A percentile compares a stretch with the other conserved stretches of the same genome.
These are phyloP conservation scores for Pseudocercospora pini-densiflorae DNA, from an alignment of 2,329 filamentous ascomycete genomes.

Conservation along the genomic window DNA sequence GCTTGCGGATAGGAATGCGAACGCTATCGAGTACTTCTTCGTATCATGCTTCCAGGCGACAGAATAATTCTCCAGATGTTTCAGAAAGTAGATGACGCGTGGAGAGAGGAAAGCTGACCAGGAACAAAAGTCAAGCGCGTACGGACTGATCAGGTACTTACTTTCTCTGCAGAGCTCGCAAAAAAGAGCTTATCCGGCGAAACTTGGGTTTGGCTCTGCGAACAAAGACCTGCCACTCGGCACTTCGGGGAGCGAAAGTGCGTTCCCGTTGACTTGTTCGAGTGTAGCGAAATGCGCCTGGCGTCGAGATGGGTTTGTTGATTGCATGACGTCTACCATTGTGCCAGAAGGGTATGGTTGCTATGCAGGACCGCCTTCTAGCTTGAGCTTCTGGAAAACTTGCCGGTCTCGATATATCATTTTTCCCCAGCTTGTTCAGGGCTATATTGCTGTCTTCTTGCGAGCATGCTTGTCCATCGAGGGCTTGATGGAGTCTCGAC, in stretches of 20 bases:
- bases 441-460: too few species aligned
- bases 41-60: slow-evolving; percentile 4
- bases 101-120: neutral
- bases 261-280: neutral
- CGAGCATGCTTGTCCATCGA: too few species aligned
- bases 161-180: neutral
- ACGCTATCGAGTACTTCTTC: neutral
- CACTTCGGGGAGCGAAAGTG: slow-evolving; percentile 6
- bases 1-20: neutral
- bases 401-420: neutral
- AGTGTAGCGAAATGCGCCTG: neutral
- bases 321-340: slow-evolving; percentile 10
- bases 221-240: neutral
- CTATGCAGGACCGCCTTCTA: slow-evolving; percentile 3
- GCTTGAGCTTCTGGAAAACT: neutral
- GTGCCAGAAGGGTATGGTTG: slow-evolving; percentile 11
- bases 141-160: neutral
- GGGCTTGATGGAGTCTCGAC: too few species aligned
- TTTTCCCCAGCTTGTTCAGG: neutral
- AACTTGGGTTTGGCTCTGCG: neutral
- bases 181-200: neutral
- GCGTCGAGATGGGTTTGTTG: slow-evolving; percentile 4
- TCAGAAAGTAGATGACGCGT: slow-evolving; percentile 5
- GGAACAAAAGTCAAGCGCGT: neutral
- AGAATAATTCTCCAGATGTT: neutral